Base-by-base conservation (phyloP, 768 basidiomycete genomes). In the Suillus discolor region DNA sequence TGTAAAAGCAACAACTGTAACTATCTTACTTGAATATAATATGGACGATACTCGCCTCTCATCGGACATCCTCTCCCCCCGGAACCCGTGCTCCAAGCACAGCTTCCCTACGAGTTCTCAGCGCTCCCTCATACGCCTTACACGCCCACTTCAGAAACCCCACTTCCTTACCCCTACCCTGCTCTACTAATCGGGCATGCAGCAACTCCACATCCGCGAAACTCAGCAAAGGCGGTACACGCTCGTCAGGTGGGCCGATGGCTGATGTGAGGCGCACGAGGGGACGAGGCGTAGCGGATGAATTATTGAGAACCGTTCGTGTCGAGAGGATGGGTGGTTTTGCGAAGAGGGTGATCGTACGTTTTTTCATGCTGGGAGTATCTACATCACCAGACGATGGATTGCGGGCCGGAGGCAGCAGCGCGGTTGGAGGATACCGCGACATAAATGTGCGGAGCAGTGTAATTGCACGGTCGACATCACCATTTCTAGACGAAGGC, bases 151-250 rank as follows among this genome's bases (percentile, higher is more conserved):
- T 93, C 54, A 97, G 66, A 71, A 88, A 92, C 8, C 80, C 84
- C 34, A 96, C 79, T 20, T 87, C 86, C 45, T 81, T 78, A n/a
- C 42, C 65, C 63, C 78, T 66, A 61, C 72, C 76, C 41, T 75
- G 77, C 25, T 77, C 75, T n/a, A 90, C 86, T 36, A 95, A 76
- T 34, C 89, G 82, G 65, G 93, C 85, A 73, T 97, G 94, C 61
- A 97, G 79, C 6, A 89, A 66, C 68, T 92, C 89, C n/a, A 97
- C 68, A 72, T 97, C 94, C 18, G 78, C 69, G 73, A 95, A 97
- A 15, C 86, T 83, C 25, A 97, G 70, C 47, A 95, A 74, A 0
- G 95, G 95, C 0, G 95, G 92, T 7, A 97, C 89, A 28, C 83
- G 73, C 69, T 94, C 90, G 72, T 97, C 96, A 1, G 86, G 84